A percentile compares a stretch with the other conserved stretches of the same genome.
phyloP scores from a whole-genome alignment of 2,329 filamentous ascomycete species.

The Talaromyces sp. region DNA sequence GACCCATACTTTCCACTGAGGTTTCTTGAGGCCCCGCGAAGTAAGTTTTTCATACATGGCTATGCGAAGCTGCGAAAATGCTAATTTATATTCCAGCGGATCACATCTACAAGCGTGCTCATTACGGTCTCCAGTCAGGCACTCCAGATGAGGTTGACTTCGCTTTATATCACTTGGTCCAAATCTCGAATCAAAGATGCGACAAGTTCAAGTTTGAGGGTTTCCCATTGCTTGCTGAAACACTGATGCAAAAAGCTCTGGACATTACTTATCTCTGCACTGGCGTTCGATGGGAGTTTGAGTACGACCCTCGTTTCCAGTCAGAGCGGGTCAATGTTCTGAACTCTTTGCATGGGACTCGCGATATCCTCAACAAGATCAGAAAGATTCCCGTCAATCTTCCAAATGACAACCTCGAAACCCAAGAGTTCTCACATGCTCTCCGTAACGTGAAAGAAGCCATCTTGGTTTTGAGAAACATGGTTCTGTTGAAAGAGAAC shows the following conservation, averaged over 20 bases:
- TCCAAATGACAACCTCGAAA: conserved; percentile 68
- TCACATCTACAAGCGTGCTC: conserved; percentile 84
- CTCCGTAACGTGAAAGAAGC: conserved; percentile 83
- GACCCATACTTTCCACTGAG: conserved; percentile 41
- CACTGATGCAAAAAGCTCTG: conserved; percentile 80
- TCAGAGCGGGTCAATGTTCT: conserved; percentile 58
- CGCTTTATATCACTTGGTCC: conserved; percentile 83
- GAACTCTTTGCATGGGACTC: conserved; percentile 68
- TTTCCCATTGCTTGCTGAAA: conserved; percentile 85
- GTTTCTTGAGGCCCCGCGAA: conserved; percentile 40
- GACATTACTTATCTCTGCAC: conserved; percentile 79
- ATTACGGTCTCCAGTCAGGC: conserved; percentile 79
- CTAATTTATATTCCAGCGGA: conserved; percentile 35
- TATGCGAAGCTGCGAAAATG: conserved; percentile 1
- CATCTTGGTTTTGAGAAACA: conserved; percentile 85
- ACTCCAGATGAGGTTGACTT: conserved; percentile 85
- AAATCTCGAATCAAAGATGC: conserved; percentile 90
- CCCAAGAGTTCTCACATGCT: conserved; percentile 69
- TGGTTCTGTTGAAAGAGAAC: conserved; percentile 92
- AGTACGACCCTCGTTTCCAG: conserved; percentile 63
- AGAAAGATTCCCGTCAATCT: conserved; percentile 61
- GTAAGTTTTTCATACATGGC: conserved; percentile 27
- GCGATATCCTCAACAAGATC: conserved; percentile 73
- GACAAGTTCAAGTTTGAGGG: conserved; percentile 96
- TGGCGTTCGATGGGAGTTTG: conserved; percentile 77